Percentiles rank a stretch among this genome's conserved stretches.
phyloP scores from a whole-genome alignment of 768 basidiomycete species.

The Mycena rosella region DNA sequence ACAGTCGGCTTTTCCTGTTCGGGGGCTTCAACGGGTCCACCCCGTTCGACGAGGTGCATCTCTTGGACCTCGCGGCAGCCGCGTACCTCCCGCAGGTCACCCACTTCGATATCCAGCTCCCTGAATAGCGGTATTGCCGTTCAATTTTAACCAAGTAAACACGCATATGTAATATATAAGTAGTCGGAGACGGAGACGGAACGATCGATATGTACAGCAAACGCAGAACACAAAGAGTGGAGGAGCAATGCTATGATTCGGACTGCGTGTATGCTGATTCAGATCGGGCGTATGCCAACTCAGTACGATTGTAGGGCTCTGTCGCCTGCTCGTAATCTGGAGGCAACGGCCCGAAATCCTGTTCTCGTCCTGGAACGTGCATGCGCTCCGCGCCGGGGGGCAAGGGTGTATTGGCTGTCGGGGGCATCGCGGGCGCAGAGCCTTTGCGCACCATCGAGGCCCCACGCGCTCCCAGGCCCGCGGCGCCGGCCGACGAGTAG shows the following conservation, averaged over 20 bases:
- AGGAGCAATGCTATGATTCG: too few relatives aligned
- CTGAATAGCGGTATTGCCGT: constrained; percentile 27
- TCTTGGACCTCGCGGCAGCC: constrained; percentile 87
- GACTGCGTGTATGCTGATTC: too few relatives aligned
- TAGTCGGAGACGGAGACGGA: neutral
- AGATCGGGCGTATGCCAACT: too few relatives aligned
- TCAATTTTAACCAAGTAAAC: neutral
- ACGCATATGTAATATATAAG: neutral
- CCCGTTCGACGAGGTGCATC: constrained; percentile 87
- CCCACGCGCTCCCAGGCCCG: constrained; percentile 29
- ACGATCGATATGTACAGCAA: neutral
- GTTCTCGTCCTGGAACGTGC: constrained; percentile 34
- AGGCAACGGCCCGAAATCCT: constrained; percentile 33
- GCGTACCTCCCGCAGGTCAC: constrained; percentile 94
- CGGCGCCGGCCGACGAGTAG: constrained; percentile 27
- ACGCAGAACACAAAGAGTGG: neutral
- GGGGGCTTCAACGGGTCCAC: constrained; percentile 91
- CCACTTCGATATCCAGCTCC: constrained; percentile 70
- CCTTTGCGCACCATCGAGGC: constrained; percentile 15
- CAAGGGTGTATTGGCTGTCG: constrained; percentile 31
- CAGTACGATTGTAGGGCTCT: constrained; percentile 7
- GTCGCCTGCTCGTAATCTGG: constrained; percentile 35
- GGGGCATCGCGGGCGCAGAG: constrained; percentile 22
- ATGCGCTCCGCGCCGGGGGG: constrained; percentile 28
- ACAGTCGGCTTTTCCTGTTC: constrained; percentile 87